These are phyloP conservation scores for Debaryomyces coudertii DNA, from an alignment of 1,139 yeast species.

Conservation along the genomic window DNA sequence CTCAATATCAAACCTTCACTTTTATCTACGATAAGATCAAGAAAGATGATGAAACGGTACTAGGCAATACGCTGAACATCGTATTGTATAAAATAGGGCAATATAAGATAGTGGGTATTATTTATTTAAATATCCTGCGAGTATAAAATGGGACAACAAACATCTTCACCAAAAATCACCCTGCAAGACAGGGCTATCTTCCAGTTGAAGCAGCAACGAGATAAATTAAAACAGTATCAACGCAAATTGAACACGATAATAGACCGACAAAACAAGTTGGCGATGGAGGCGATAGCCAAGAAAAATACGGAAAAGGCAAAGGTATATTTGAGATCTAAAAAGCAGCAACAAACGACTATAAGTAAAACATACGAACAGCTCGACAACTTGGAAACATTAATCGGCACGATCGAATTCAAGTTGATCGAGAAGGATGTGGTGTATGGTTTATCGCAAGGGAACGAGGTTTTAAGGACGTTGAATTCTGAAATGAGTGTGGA, in stretches of 20 bases:
- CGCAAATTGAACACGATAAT: constrained; percentile 59
- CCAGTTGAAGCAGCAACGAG: constrained; percentile 86
- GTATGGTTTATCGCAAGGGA: constrained; percentile 80
- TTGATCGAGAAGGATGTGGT: constrained; percentile 83
- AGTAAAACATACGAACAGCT: constrained; percentile 75
- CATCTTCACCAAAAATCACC: constrained; percentile 63
- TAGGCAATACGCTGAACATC: not conserved
- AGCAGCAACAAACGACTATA: constrained; percentile 75
- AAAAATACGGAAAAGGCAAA: constrained; percentile 66
- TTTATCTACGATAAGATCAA: not conserved
- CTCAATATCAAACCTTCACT: not conserved
- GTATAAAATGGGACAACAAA: constrained; percentile 45
- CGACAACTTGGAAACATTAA: constrained; percentile 71
- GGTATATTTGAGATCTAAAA: constrained; percentile 71
- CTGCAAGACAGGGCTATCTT: constrained; percentile 83
- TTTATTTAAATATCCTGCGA: not conserved
- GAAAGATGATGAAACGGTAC: not conserved
- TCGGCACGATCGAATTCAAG: constrained; percentile 83
- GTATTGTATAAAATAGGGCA: not conserved
- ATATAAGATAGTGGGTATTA: not conserved
- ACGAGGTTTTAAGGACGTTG: constrained; percentile 68
- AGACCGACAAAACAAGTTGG: constrained; percentile 59
- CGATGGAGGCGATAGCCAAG: constrained; percentile 55
- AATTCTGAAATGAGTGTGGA: constrained; percentile 80
- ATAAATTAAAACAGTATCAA: constrained; percentile 77